These are phyloP conservation scores for Claviceps sp. DNA, from an alignment of 2,329 filamentous ascomycete genomes.

Conservation along the genomic window DNA sequence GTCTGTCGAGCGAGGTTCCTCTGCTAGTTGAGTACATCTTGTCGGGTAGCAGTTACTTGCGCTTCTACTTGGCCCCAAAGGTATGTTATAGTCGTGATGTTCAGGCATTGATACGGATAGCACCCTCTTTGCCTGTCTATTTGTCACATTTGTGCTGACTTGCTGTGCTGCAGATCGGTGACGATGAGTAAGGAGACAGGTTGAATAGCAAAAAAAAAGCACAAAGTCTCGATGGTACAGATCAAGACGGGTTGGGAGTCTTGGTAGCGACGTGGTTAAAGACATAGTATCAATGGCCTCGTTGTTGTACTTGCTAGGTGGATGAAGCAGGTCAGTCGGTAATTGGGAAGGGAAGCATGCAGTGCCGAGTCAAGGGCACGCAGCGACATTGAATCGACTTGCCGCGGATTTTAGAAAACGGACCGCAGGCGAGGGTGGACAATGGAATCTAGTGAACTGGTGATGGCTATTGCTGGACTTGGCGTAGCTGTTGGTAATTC, in stretches of 20 bases:
- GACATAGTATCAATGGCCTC: background rate
- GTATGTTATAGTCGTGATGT: slow-evolving; percentile 33
- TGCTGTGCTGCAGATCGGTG: slow-evolving; percentile 19
- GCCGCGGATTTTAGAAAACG: no score
- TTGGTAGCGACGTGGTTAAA: background rate
- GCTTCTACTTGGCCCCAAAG: slow-evolving; percentile 98
- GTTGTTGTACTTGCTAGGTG: background rate
- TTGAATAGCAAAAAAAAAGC: background rate
- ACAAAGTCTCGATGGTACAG: background rate
- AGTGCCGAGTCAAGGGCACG: slow-evolving; percentile 1
- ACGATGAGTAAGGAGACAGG: slow-evolving; percentile 20
- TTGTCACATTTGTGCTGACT: background rate
- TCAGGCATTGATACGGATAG: background rate
- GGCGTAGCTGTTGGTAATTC: background rate
- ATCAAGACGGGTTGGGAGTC: background rate
- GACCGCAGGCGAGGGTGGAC: background rate
- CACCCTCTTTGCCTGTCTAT: background rate
- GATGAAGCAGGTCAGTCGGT: slow-evolving; percentile 2
- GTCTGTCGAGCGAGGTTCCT: slow-evolving; percentile 90
- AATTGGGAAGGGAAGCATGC: background rate
- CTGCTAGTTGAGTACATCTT: slow-evolving; percentile 87
- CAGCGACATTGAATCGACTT: background rate
- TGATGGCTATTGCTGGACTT: background rate
- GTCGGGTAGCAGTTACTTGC: slow-evolving; percentile 70
- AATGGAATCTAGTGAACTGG: background rate